Evolutionary conservation across 768 basidiomycete species (phyloP).

Genomic region (Pulveroboletus sp.): DNA sequence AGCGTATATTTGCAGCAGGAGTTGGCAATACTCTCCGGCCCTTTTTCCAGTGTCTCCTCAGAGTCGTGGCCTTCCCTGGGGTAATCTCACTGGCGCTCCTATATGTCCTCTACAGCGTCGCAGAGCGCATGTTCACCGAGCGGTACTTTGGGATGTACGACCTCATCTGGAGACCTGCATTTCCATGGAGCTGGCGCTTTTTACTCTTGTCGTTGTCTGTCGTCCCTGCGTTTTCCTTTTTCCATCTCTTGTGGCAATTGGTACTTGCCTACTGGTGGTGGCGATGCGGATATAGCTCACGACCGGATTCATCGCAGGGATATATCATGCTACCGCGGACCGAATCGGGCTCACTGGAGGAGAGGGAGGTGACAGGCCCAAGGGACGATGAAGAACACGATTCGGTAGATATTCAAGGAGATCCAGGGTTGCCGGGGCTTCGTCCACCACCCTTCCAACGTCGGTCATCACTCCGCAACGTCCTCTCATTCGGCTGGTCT

Average conservation of each 20-base stretch:
- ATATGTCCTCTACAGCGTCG: conserved; percentile 4
- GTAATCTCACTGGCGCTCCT: not conserved
- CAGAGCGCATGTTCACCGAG: conserved; percentile 6
- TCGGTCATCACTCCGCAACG: not conserved
- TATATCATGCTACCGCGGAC: conserved; percentile 10
- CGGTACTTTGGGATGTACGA: conserved; percentile 4
- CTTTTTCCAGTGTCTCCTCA: not conserved
- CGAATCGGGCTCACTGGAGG: conserved; percentile 7
- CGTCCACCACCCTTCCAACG: not conserved
- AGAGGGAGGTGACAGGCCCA: not conserved
- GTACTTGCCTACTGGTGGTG: not conserved
- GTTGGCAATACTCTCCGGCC: too few relatives aligned
- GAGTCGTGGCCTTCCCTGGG: not conserved
- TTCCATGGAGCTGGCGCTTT: conserved; percentile 19
- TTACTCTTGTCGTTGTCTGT: conserved; percentile 11
- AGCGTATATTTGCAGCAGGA: too few relatives aligned
- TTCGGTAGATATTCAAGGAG: not conserved
- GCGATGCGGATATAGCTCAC: not conserved
- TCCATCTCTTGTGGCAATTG: conserved; percentile 8
- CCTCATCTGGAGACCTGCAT: conserved; percentile 13
- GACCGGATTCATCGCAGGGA: too few relatives aligned
- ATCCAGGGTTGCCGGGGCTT: not conserved
- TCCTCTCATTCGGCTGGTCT: not conserved
- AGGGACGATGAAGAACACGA: not conserved
- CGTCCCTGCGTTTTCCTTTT: conserved; percentile 7